Conservation (phyloP, 805 yeast genomes). For the Candida khao-thaluensis region DNA sequence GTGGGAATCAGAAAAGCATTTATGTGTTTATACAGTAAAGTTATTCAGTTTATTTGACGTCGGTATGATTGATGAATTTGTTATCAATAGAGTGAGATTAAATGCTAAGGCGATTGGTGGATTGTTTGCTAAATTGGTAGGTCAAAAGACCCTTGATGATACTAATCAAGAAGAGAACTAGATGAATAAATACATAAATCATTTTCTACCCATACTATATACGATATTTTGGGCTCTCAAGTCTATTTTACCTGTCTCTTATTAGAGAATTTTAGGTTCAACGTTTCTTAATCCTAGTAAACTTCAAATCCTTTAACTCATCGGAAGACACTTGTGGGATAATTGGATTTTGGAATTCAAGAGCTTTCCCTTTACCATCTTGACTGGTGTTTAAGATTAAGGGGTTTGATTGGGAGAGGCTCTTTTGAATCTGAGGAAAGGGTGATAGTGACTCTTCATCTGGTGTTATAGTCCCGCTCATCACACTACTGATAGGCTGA, state of each 20-base stretch:
- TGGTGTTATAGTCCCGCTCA: slow-evolving; percentile 14
- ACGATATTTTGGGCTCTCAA: too few species aligned
- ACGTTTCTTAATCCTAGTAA: slow-evolving; percentile 3
- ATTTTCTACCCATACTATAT: background rate
- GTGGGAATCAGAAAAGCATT: slow-evolving; percentile 41
- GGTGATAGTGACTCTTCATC: slow-evolving; percentile 11
- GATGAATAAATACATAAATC: background rate
- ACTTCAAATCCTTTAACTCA: slow-evolving; percentile 6
- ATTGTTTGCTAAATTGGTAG: slow-evolving; percentile 18
- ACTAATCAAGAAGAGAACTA: background rate
- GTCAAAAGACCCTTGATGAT: slow-evolving; percentile 15
- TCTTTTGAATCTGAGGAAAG: slow-evolving; percentile 9
- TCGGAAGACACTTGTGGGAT: background rate
- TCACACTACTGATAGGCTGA: background rate
- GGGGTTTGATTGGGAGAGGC: background rate
- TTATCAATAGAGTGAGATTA: slow-evolving; percentile 33
- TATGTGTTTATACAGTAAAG: slow-evolving; percentile 43
- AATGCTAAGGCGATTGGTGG: slow-evolving; percentile 39
- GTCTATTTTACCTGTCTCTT: too few species aligned
- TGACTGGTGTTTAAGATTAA: slow-evolving; percentile 17
- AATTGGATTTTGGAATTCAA: slow-evolving; percentile 18
- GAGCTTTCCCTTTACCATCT: slow-evolving; percentile 6
- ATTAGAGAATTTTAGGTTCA: background rate
- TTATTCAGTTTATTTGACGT: slow-evolving; percentile 33
- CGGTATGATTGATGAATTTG: slow-evolving; percentile 27